Conservation (phyloP, 306 rosid genomes). For the Sphenostylis stenocarpa region DNA sequence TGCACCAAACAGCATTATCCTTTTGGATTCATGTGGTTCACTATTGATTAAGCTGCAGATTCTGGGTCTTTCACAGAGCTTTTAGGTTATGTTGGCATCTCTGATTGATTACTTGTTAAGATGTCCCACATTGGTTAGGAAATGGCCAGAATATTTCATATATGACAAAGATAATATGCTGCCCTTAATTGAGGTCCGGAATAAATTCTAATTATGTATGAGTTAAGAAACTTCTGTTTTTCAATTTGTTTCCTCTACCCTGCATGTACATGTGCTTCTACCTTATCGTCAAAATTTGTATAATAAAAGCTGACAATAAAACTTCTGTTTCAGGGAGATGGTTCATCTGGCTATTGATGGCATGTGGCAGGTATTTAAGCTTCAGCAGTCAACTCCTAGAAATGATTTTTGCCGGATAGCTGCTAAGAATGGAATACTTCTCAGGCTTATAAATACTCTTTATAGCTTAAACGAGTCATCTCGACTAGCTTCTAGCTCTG, state of each 20-base stretch:
- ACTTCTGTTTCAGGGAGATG: constrained; percentile 81
- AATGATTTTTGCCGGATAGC: constrained; percentile 97
- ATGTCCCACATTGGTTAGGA: not conserved
- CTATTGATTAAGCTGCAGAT: not conserved
- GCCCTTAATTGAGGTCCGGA: not conserved
- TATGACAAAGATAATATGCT: not conserved
- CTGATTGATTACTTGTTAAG: constrained; percentile 3
- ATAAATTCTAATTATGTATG: not conserved
- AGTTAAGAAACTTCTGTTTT: too few species aligned
- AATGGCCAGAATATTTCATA: not conserved
- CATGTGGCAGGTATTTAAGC: constrained; percentile 99
- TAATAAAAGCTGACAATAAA: constrained; percentile 26
- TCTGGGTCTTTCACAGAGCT: not conserved
- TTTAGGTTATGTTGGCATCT: not conserved
- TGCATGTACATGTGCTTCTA: not conserved
- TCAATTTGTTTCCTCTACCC: not conserved
- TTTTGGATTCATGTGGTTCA: constrained; percentile 1
- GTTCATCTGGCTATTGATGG: constrained; percentile 99
- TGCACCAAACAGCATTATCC: not conserved
- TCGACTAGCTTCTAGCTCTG: constrained; percentile 78
- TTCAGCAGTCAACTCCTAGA: constrained; percentile 93
- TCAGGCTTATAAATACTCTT: constrained; percentile 95
- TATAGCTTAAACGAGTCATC: constrained; percentile 98
- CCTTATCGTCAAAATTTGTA: constrained; percentile 20
- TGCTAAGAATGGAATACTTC: constrained; percentile 89